Percentiles rank a stretch among this genome's conserved stretches.
Evolutionary conservation across 306 rosid genomes (phyloP).

Genomic region (Trifolium subterraneum): DNA sequence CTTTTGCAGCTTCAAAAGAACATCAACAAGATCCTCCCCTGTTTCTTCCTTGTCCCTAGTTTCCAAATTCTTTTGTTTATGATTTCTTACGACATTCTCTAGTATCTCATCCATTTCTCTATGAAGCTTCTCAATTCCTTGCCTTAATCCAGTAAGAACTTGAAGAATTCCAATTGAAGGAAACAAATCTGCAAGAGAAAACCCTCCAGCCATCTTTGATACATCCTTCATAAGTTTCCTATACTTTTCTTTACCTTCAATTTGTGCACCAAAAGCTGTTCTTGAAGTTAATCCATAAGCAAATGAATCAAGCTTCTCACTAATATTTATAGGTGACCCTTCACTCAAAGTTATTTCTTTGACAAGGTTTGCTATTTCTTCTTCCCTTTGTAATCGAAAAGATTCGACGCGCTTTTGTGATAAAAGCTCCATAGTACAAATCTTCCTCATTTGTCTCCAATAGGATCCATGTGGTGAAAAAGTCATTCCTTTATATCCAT

Average conservation of each 20-base stretch:
- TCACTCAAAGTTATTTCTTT: slow-evolving; percentile 5
- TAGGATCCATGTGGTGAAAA: slow-evolving; percentile 14
- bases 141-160: slow-evolving; percentile 5
- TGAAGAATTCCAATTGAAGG: slow-evolving; percentile 10
- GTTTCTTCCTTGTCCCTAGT: not conserved
- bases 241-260: slow-evolving; percentile 2
- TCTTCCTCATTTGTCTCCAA: slow-evolving; percentile 9
- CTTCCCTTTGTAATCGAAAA: not conserved
- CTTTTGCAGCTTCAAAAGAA: slow-evolving; percentile 14
- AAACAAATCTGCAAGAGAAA: not conserved
- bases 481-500: slow-evolving; percentile 12
- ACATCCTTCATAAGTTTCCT: slow-evolving; percentile 14
- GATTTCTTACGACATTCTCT: slow-evolving; percentile 3
- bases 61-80: slow-evolving; percentile 1
- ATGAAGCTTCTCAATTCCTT: slow-evolving; percentile 7
- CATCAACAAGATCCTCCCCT: slow-evolving; percentile 12
- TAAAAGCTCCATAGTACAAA: not conserved
- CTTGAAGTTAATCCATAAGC: slow-evolving; percentile 19
- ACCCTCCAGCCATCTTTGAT: slow-evolving; percentile 8
- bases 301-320: slow-evolving; percentile 14
- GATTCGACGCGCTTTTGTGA: not conserved
- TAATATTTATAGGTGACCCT: slow-evolving; percentile 11
- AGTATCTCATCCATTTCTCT: not conserved
- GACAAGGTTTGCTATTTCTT: not conserved
- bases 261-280: not conserved